phyloP scores from a whole-genome alignment of 129 eudicot genomes.

The Apium graveolens region DNA sequence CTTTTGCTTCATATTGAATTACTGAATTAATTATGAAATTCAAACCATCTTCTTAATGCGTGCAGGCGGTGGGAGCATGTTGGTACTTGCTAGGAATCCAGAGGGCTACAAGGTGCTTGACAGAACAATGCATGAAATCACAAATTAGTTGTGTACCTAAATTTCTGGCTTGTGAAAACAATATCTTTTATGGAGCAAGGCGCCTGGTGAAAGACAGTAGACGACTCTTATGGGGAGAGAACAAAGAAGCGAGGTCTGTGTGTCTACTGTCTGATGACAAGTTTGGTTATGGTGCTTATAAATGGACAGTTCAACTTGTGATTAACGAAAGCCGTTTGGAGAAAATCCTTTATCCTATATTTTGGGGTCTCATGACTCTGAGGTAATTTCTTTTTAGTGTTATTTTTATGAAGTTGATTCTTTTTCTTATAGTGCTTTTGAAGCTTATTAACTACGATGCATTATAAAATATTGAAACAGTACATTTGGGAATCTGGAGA shows the following conservation, averaged over 20 bases:
- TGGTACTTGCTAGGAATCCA: conserved; percentile 96
- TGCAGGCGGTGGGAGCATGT: conserved; percentile 71
- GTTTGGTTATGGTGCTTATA: conserved; percentile 73
- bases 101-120: conserved; percentile 75
- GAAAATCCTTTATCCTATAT: conserved; percentile 84
- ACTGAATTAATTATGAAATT: not conserved
- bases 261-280: conserved; percentile 47
- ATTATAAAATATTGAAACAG: conserved; percentile 37
- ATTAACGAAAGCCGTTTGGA: conserved; percentile 76
- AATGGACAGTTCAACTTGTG: conserved; percentile 90
- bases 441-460: not conserved
- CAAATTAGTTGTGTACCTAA: conserved; percentile 44
- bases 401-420: not conserved
- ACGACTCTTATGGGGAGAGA: conserved; percentile 60
- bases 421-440: not conserved
- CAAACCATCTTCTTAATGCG: not conserved
- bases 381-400: conserved; percentile 30
- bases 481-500: conserved; percentile 91
- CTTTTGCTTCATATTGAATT: not conserved
- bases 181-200: conserved; percentile 58
- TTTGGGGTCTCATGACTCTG: conserved; percentile 98
- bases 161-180: conserved; percentile 56
- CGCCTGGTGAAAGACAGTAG: conserved; percentile 22
- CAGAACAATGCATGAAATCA: conserved; percentile 52
- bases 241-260: conserved; percentile 47